Percentiles rank a stretch among this genome's conserved stretches.
phyloP scores from a whole-genome alignment of 371 early-diverging fungal genomes.

The Mortierella sp. region DNA sequence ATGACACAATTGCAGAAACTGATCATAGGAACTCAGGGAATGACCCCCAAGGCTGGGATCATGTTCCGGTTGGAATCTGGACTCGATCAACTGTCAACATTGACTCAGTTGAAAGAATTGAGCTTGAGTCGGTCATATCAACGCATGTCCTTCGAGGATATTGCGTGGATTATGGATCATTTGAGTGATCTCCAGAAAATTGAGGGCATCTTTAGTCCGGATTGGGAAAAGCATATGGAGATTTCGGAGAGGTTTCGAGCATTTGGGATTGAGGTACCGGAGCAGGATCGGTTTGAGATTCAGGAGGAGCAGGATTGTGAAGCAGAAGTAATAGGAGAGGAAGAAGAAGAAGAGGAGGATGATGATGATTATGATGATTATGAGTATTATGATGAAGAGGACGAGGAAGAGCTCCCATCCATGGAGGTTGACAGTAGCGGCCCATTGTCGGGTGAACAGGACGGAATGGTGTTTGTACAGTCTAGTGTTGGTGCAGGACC shows the following conservation, averaged over 20 bases:
- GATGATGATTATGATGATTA: neutral
- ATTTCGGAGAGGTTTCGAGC: neutral
- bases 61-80: slow-evolving; percentile 8
- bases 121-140: neutral
- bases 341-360: slow-evolving; percentile 6
- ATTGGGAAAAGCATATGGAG: slow-evolving; percentile 9
- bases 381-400: slow-evolving; percentile 1
- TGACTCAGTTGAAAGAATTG: slow-evolving; percentile 15
- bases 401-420: slow-evolving; percentile 3
- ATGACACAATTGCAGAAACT: slow-evolving; percentile 16
- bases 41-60: neutral
- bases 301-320: neutral
- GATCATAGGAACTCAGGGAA: neutral
- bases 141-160: slow-evolving; percentile 1
- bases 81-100: slow-evolving; percentile 9
- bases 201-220: slow-evolving; percentile 12
- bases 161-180: slow-evolving; percentile 15
- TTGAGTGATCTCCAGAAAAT: slow-evolving; percentile 6
- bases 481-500: no score
- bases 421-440: no score
- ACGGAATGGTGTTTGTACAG: no score
- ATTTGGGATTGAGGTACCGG: slow-evolving; percentile 16
- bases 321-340: neutral
- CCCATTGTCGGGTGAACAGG: no score
- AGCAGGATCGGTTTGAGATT: neutral